Evolutionary conservation across 1,139 yeast genomes (phyloP).

Genomic region (Debaryomyces udenii): DNA sequence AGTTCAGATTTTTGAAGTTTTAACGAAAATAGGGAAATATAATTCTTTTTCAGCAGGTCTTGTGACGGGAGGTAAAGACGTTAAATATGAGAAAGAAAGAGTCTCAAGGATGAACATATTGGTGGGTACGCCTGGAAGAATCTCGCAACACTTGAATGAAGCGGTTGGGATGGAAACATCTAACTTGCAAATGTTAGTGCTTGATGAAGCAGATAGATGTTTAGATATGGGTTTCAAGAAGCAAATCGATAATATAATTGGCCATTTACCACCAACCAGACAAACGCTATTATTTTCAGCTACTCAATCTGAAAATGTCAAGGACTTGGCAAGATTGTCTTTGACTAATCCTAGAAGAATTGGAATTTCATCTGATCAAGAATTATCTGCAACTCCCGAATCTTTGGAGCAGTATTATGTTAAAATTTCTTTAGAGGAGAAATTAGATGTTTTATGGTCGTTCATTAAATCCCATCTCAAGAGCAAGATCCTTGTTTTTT

Average conservation of each 20-base stretch:
- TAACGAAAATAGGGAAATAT: slow-evolving; percentile 79
- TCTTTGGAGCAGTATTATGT: slow-evolving; percentile 83
- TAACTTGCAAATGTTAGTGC: slow-evolving; percentile 77
- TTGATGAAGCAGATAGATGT: slow-evolving; percentile 97
- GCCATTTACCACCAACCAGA: slow-evolving; percentile 80
- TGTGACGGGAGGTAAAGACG: slow-evolving; percentile 97
- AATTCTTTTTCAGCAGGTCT: slow-evolving; percentile 89
- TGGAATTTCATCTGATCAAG: slow-evolving; percentile 57
- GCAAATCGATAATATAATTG: slow-evolving; percentile 82
- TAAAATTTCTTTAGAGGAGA: slow-evolving; percentile 71
- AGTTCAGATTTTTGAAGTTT: slow-evolving; percentile 88
- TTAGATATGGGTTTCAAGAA: slow-evolving; percentile 95
- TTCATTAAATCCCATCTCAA: slow-evolving; percentile 88
- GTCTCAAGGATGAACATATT: slow-evolving; percentile 80
- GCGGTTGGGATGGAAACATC: slow-evolving; percentile 81
- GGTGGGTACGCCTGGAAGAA: slow-evolving; percentile 95
- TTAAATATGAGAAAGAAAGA: slow-evolving; percentile 83
- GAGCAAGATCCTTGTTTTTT: slow-evolving; percentile 81
- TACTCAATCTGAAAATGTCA: slow-evolving; percentile 86
- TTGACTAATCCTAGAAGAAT: slow-evolving; percentile 77
- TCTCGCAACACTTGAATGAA: slow-evolving; percentile 93
- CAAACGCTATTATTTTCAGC: slow-evolving; percentile 92
- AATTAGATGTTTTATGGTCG: slow-evolving; percentile 84
- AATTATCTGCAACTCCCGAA: slow-evolving; percentile 72
- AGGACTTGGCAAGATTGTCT: slow-evolving; percentile 87